Base-by-base conservation (phyloP, 225 moss, liverwort and hornwort genomes). In the Thuidium tamariscinum region DNA sequence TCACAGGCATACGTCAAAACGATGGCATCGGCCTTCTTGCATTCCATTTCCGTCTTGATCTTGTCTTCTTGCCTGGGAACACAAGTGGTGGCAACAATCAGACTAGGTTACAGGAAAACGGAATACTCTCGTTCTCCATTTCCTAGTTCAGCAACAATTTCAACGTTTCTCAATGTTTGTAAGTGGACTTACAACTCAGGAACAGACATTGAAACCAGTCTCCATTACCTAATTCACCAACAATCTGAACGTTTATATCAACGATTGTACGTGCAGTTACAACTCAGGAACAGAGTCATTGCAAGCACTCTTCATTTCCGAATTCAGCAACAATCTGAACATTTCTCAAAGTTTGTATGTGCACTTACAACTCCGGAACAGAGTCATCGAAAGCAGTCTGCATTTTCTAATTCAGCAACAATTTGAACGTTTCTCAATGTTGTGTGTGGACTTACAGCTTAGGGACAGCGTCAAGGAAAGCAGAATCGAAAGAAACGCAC, bases 1-100 rank as follows among this genome's bases (percentile, higher is more conserved):
- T 97, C 96, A 87, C 95, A 96, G 73, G 96, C 93, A 81, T 96
- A 97, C 18, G 95, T 97, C 79, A 97, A 88, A 60, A 97, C 95
- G 82, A 96, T 95, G 26, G 95, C 97, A 87, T 96, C 96, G 80
- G 96, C 97, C 81, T 92, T 95, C 91, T 91, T 95, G 91, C 94
- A 96, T 81, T 97, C 97, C 79, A 87, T 90, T 74, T 92, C 94
- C 90, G 92, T 89, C 88, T 89, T 96, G 17, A 87, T 88, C 88
- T 92, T 94, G 86, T 96, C 97, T 89, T 97, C 94, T 82, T 93
- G 94, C 88, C 97, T 96, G 89, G 59, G 36, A 26, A 66, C 46
- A 65, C 49, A 80, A 41, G 42, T 29, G 59, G 34, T 54, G 32
- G 71, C 60, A 68, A 22, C 27, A 55, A 85, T 19, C 68, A 81